Evolutionary conservation across 2,329 filamentous ascomycete genomes (phyloP), one percentile per base, ranked within the genome.

Genomic region (Penicillium sp.): DNA sequence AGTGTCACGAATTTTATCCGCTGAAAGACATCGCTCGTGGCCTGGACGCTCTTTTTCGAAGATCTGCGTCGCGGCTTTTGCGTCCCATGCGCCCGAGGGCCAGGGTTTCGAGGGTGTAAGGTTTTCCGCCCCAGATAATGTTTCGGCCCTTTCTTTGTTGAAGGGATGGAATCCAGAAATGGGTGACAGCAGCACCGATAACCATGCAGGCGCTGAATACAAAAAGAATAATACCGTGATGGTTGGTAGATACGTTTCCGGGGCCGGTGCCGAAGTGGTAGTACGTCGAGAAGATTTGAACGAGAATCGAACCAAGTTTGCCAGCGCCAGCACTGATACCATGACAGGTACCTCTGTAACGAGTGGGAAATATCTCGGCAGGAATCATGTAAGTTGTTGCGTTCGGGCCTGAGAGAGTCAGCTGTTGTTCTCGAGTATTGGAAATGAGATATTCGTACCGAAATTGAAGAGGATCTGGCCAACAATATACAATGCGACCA

Each of bases 311-410:
- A 15, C 80, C 80, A 0, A 83, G 64, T 60, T 83, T 83, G 3
- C 81, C 81, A 1, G 73, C 63, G 1, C 74, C 80, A n/a, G 81
- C 81, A 23, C 76, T 75, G 52, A 83, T 75, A 17, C 80, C 81
- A 60, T 83, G 78, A 52, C 76, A 80, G 1, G 78, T 79, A 46
- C 74, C 80, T 15, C 80, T 75, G 59, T 82, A 83, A 15, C 77
- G 72, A 0, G 80, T 83, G 3, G 81, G 81, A 55, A 83, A 84
- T 45, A 81, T 74, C 55, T 83, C 80, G 10, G 79, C 80, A n/a
- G 80, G 78, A 30, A 83, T 78, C 60, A 78, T 75, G 51, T 73
- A 74, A 6, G 69, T 75, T 29, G 74, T 73, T 56, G 68, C 69
- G 41, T 73, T 74, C 27, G 71, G 71, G 17, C 69, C 70, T 70